Conservation (phyloP, 371 early-diverging fungal genomes). For the Mucor velutinosus region DNA sequence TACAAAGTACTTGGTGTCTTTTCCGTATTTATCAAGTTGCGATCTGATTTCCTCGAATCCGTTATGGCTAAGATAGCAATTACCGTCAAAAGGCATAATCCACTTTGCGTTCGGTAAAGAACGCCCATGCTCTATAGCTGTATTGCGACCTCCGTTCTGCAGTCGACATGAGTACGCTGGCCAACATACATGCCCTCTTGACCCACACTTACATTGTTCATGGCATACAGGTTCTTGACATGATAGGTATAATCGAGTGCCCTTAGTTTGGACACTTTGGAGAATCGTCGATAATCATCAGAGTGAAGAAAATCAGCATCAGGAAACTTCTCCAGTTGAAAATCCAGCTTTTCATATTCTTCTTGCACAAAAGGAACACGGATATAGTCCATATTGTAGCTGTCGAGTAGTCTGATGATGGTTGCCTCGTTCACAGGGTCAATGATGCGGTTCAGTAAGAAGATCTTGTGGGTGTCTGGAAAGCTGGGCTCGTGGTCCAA, state of each 20-base stretch:
- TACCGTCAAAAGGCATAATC: slow-evolving; percentile 77
- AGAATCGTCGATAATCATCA: slow-evolving; percentile 61
- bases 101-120: slow-evolving; percentile 57
- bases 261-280: slow-evolving; percentile 64
- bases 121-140: slow-evolving; percentile 62
- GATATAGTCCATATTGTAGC: slow-evolving; percentile 61
- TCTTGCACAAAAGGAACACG: slow-evolving; percentile 60
- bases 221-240: slow-evolving; percentile 72
- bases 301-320: slow-evolving; percentile 69
- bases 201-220: slow-evolving; percentile 67
- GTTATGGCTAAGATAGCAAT: slow-evolving; percentile 63
- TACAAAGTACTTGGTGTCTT: slow-evolving; percentile 62
- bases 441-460: slow-evolving; percentile 70
- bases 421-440: slow-evolving; percentile 61
- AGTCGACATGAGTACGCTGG: not conserved
- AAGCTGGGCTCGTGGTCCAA: slow-evolving; percentile 67
- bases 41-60: slow-evolving; percentile 63
- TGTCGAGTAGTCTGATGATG: slow-evolving; percentile 58
- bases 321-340: slow-evolving; percentile 67
- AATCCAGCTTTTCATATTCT: slow-evolving; percentile 65
- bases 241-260: slow-evolving; percentile 70
- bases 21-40: slow-evolving; percentile 54
- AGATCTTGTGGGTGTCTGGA: slow-evolving; percentile 63
- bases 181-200: not conserved
- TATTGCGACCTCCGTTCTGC: slow-evolving; percentile 73